Evolutionary conservation across 768 basidiomycete species (phyloP), one percentile per base, ranked within the genome.

Genomic region (Rhizopogon sp.): DNA sequence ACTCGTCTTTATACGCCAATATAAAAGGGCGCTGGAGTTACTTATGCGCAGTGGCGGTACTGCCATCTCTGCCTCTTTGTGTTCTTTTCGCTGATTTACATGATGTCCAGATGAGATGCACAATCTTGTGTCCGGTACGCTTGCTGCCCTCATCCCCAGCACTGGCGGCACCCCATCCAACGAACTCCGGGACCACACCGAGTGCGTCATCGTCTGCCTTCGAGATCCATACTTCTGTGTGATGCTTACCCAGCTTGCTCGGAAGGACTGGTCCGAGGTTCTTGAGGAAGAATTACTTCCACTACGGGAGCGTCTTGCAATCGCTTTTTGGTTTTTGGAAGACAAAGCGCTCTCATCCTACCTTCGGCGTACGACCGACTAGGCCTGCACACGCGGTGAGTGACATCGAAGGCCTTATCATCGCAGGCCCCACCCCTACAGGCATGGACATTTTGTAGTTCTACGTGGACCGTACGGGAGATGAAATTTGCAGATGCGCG

Each of bases 211-310:
- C 57, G 78, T 86, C 49, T 80, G 85, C 39, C 74, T 90, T 0
- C 81, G 89, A 58, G 90, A 93, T 69, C 88, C 91, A 0, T 93
- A 93, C 67, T 81, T 91, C 60, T 81, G 89, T 8, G 84, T 81
- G 20, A 82, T 93, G 74, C 73, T 93, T 50, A 88, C 85, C 1
- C 84, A 90, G 54, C 74, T 93, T 10, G 84, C 81, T 0, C 70
- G 82, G 3, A 83, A 81, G 22, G 87, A 90, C 59, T 93, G 90
- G 91, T 76, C 76, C 3, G 89, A 92, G 55, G 85, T 93, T 28
- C 73, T 93, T 2, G 83, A 90, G 47, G 89, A 93, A 60, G 90
- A 92, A 54, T 73, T 80, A 5, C 72, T 93, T 5, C 88, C 89
- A 0, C 82, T 93, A 60, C 78, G 80, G n/a, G 92, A 93, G 66